Percentiles rank a stretch among this genome's conserved stretches.
Conservation (phyloP, 2,329 filamentous ascomycete genomes). For the Sporothrix humicola region DNA sequence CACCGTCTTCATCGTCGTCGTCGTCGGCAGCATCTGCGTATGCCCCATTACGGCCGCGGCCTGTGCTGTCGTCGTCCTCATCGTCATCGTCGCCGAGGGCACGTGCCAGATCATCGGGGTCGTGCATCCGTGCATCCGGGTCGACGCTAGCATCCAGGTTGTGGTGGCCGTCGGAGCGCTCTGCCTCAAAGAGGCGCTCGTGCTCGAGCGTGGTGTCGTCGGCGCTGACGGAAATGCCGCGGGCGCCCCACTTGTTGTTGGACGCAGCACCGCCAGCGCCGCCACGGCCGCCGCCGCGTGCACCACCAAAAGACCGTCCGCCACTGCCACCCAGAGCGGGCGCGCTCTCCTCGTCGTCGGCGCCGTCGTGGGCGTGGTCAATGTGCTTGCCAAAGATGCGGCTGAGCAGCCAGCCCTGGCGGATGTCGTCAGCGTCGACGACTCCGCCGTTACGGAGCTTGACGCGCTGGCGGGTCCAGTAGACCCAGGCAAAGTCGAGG, state of each 20-base stretch:
- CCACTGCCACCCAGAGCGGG: conserved; percentile 52
- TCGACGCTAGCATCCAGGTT: conserved; percentile 57
- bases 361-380: conserved; percentile 57
- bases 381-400: conserved; percentile 72
- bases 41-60: conserved; percentile 42
- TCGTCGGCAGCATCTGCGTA: conserved; percentile 42
- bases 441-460: conserved; percentile 88
- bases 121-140: conserved; percentile 69
- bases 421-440: conserved; percentile 87
- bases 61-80: conserved; percentile 49
- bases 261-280: conserved; percentile 51
- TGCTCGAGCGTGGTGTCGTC: conserved; percentile 65
- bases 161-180: conserved; percentile 49
- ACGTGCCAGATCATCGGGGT: conserved; percentile 68
- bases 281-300: conserved; percentile 65
- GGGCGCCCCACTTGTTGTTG: conserved; percentile 66
- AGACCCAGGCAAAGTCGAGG: conserved; percentile 95
- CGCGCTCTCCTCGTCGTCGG: conserved; percentile 63
- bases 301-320: conserved; percentile 36
- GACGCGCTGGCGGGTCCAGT: conserved; percentile 89
- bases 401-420: conserved; percentile 81
- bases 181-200: conserved; percentile 37
- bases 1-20: conserved; percentile 57
- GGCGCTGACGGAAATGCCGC: conserved; percentile 68
- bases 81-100: conserved; percentile 63